Base-by-base conservation (phyloP, 306 rosid species). In the Oemleria cerasiformis region DNA sequence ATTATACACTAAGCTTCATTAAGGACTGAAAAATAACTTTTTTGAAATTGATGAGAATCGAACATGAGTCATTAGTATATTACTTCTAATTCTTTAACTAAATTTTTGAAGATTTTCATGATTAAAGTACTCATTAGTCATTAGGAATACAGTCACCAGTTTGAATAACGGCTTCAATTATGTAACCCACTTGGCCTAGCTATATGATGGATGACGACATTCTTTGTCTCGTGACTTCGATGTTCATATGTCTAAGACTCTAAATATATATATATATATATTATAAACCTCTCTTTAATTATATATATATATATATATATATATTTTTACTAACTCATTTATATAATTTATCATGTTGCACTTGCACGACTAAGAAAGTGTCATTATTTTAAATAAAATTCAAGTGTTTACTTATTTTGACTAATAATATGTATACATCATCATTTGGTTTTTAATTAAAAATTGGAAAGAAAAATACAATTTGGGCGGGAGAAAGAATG, bases 81-180 rank as follows among this genome's bases (percentile, higher is more conserved):
- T 1, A 1, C 3, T 30, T 30, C 36, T 30, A 30, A 30, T 30
- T 30, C 36, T 30, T 30, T 30, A 30, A 30, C 36, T 1, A 25
- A 25, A 25, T 1, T 1, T 30, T 30, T 30, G 0, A 30, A 30
- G 36, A 30, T 30, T 30, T 30, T 30, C 36, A 2, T 30, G 36
- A 30, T 30, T 30, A 14, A 34, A 8, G 23, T 16, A 60, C 44
- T 61, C 65, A 38, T 38, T 61, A 38, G 65, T 61, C 44, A 61
- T 61, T 19, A 61, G 19, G 23, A 61, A 10, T n/a, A 61, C 25
- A 61, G 65, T 61, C 47, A 61, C 65, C n/a, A 16, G 39, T 39
- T 61, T 61, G 65, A 61, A 61, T 38, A 38, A 8, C 65, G 25
- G 25, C 45, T 61, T 38, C 45, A 61, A 61, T 61, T 61, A 61